Conservation (phyloP, 495 filamentous ascomycete genomes). For the Hyaloscypha hepaticicola region DNA sequence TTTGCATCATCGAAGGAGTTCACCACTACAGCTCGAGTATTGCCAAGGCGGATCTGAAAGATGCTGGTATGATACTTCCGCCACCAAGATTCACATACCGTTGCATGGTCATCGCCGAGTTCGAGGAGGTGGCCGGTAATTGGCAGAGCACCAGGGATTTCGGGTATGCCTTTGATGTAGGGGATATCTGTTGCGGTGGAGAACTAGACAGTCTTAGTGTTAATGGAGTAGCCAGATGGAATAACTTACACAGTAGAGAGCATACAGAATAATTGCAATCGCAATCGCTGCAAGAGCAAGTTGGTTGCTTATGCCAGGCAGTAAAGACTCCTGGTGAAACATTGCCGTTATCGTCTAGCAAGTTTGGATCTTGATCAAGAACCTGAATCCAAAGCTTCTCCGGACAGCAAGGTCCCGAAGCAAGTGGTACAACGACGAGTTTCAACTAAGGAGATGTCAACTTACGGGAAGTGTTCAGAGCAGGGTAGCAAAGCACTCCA, state of each 20-base stretch:
- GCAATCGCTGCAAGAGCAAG: neutral
- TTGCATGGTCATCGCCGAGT: slow-evolving; percentile 57
- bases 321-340: slow-evolving; percentile 5
- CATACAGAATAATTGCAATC: slow-evolving; percentile 3
- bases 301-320: slow-evolving; percentile 18
- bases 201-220: slow-evolving; percentile 6
- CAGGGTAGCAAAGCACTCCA: neutral
- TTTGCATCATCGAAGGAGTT: slow-evolving; percentile 49
- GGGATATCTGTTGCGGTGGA: slow-evolving; percentile 22
- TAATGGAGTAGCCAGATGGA: neutral
- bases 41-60: slow-evolving; percentile 56
- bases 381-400: neutral
- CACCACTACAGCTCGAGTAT: slow-evolving; percentile 49
- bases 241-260: slow-evolving; percentile 13
- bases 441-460: neutral
- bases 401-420: neutral
- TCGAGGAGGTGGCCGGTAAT: slow-evolving; percentile 39
- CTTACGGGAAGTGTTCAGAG: neutral
- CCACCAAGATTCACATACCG: slow-evolving; percentile 53
- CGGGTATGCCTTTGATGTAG: slow-evolving; percentile 23
- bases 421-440: neutral
- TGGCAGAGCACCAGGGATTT: slow-evolving; percentile 18
- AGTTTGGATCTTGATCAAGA: neutral
- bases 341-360: neutral
- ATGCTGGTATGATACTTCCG: slow-evolving; percentile 50